Conservation (phyloP, 495 filamentous ascomycete genomes). For the Chaetomium cochliodes region DNA sequence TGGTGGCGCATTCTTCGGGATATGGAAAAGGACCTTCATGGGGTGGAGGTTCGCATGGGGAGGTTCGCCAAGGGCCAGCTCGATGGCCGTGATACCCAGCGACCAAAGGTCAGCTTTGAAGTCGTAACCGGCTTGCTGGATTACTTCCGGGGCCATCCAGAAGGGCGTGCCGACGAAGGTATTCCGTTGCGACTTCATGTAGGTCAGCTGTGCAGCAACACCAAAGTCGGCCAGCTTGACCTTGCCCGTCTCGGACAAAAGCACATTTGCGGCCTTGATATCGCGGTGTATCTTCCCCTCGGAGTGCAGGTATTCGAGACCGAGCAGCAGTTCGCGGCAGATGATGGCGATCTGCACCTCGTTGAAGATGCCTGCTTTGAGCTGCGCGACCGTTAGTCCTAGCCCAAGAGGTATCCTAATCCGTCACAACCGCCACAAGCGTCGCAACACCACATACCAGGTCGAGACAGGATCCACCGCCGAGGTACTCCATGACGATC, state of each 20-base stretch:
- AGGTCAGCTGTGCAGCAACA: constrained; percentile 92
- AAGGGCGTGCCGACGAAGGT: constrained; percentile 99
- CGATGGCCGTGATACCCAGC: constrained; percentile 91
- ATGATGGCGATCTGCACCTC: constrained; percentile 94
- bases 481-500: constrained; percentile 99
- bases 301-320: constrained; percentile 87
- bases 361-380: constrained; percentile 88
- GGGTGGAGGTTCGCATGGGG: constrained; percentile 88
- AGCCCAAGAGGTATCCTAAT: neutral
- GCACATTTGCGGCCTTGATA: constrained; percentile 93
- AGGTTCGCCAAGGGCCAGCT: constrained; percentile 89
- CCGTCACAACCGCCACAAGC: neutral
- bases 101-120: constrained; percentile 99
- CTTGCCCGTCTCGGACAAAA: constrained; percentile 82
- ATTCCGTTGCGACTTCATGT: constrained; percentile 96
- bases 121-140: constrained; percentile 94
- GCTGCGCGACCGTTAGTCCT: constrained; percentile 49
- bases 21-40: constrained; percentile 98
- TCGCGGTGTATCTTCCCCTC: constrained; percentile 97
- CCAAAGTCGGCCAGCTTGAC: constrained; percentile 98
- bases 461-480: constrained; percentile 90
- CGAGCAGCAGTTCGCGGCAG: constrained; percentile 83
- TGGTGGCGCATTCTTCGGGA: constrained; percentile 87
- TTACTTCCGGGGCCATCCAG: constrained; percentile 99
- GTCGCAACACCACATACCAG: constrained; percentile 54